Conservation (phyloP, 176 grass and related monocot species). For the Carex kokanica region DNA sequence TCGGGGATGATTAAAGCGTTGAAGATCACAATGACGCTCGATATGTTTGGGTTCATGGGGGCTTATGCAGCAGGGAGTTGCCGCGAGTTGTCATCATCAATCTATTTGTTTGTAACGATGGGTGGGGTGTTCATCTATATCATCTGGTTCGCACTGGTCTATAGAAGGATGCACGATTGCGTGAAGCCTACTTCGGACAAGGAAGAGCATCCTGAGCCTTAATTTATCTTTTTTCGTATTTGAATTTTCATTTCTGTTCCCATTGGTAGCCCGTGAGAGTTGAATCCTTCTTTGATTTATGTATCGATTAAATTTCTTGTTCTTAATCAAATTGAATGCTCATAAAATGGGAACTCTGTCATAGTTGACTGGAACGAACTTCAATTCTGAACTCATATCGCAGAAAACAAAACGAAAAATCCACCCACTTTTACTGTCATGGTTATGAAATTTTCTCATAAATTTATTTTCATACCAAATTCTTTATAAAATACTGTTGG, state of each 20-base stretch:
- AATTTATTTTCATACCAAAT: no score
- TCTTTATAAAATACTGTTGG: no score
- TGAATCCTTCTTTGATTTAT: not conserved
- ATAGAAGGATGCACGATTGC: not conserved
- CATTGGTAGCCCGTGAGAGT: no score
- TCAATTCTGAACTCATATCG: no score
- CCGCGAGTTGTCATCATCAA: constrained; percentile 29
- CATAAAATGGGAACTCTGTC: no score
- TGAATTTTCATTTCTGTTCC: not conserved
- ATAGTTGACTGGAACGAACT: no score
- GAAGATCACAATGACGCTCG: constrained; percentile 40
- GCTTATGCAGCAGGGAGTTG: constrained; percentile 50
- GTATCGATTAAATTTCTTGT: not conserved
- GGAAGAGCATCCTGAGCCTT: not conserved
- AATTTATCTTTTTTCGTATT: not conserved
- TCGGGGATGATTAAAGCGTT: not conserved
- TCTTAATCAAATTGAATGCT: not conserved
- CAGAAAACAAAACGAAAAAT: no score
- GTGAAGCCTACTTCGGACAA: not conserved
- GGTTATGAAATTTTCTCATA: no score
- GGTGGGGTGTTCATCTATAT: constrained; percentile 48
- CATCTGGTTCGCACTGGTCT: not conserved
- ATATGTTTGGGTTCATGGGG: constrained; percentile 54
- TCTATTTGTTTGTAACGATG: constrained; percentile 37
- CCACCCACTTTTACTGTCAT: no score